Evolutionary conservation across 2,329 filamentous ascomycete species (phyloP), one percentile per base, ranked within the genome.

Genomic region (Zarea fungicola): DNA sequence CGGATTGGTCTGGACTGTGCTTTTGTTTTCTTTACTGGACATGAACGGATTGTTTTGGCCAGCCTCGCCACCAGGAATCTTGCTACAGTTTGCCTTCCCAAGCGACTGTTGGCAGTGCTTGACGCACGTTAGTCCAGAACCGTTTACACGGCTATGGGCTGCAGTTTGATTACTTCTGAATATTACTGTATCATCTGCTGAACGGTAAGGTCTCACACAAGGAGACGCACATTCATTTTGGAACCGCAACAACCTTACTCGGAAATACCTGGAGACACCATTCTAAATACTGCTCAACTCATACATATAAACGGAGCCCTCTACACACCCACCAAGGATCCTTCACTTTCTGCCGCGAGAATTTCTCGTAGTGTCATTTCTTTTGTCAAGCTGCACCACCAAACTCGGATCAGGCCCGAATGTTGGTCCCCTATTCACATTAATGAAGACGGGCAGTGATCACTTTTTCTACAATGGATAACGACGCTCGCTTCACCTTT

Each of bases 111-210:
- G n/a, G n/a, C n/a, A n/a, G n/a, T n/a, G n/a, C n/a, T n/a, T n/a
- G n/a, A n/a, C n/a, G n/a, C n/a, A n/a, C n/a, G 25, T 29, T 25
- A 42, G 8, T 19, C 5, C 13, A n/a, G 19, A 40, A 13, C 34
- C 35, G 25, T 47, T 6, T 31, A 34, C 26, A 47, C 44, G 44
- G 44, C 23, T 32, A 39, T 18, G 25, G 35, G 25, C 34, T 32
- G 44, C 44, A 47, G 44, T 47, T 19, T 47, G 44, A 47, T 11
- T 47, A 40, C 44, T 47, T 40, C n/a, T 47, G 44, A 47, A 47
- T 40, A 47, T 40, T 47, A 47, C 35, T 47, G 44, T 47, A 31
- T 47, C 44, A 47, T 29, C 44, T 47, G 44, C 35, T 25, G 14
- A 39, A 44, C 37, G 44, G 44, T 47, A 47, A 40, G n/a, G 18